These are phyloP conservation scores for Elsinoe perseae DNA, from an alignment of 2,329 filamentous ascomycete species.

Conservation along the genomic window DNA sequence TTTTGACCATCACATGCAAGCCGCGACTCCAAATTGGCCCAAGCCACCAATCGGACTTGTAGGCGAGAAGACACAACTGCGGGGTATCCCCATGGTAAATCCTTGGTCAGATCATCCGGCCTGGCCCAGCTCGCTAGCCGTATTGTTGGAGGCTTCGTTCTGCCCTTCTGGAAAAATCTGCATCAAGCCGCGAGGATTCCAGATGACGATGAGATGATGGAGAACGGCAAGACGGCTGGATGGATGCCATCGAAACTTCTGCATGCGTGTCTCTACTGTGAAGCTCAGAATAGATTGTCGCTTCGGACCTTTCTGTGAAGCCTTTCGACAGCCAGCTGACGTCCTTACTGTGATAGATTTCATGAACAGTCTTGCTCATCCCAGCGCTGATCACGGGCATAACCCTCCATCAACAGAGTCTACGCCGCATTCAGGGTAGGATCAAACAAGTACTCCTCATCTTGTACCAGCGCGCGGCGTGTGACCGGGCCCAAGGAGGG, in stretches of 20 bases:
- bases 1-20: neutral
- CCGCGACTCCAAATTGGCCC: neutral
- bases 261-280: too few relatives aligned
- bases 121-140: neutral
- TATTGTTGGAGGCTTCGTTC: neutral
- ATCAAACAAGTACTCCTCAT: constrained; percentile 1
- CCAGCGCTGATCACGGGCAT: constrained; percentile 1
- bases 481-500: neutral
- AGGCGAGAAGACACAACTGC: neutral
- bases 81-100: neutral
- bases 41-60: neutral
- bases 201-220: neutral
- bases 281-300: too few relatives aligned
- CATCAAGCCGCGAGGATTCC: neutral
- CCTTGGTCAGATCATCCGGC: constrained; percentile 2
- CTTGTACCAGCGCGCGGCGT: neutral
- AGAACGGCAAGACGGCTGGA: neutral
- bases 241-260: too few relatives aligned
- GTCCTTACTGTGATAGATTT: neutral
- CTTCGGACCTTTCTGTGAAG: neutral
- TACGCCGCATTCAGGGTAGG: neutral
- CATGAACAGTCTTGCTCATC: neutral
- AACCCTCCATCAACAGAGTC: neutral
- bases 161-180: constrained; percentile 8
- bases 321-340: neutral